A percentile compares a stretch with the other conserved stretches of the same genome.
Evolutionary conservation across 176 grass and related monocot species (phyloP).

Genomic region (Raddia distichophylla): DNA sequence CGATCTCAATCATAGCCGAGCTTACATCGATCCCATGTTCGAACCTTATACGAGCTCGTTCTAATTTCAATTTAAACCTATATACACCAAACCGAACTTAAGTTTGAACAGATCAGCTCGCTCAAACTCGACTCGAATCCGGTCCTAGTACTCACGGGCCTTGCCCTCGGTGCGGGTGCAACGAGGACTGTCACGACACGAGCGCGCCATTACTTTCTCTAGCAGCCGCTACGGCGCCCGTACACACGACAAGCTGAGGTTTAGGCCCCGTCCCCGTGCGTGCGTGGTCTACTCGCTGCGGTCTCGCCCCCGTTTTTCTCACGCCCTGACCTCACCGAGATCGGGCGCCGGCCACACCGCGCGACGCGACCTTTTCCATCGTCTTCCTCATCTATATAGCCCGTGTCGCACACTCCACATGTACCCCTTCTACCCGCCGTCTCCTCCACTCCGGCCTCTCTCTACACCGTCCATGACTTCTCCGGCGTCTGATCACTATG

Average conservation of each 20-base stretch:
- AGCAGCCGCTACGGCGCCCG: background rate
- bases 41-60: too few species aligned
- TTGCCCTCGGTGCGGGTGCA: background rate
- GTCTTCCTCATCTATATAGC: background rate
- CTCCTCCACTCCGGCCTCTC: background rate
- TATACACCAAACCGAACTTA: too few species aligned
- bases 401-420: background rate
- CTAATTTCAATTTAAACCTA: too few species aligned
- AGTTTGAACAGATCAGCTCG: too few species aligned
- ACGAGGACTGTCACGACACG: background rate
- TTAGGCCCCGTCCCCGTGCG: background rate
- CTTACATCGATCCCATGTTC: too few species aligned
- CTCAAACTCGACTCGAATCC: too few species aligned
- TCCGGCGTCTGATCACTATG: background rate
- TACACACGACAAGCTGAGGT: background rate
- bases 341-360: background rate
- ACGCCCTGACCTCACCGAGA: constrained; percentile 27
- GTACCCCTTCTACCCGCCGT: background rate
- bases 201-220: background rate
- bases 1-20: too few species aligned
- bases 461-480: background rate
- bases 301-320: constrained; percentile 12
- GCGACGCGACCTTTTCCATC: background rate
- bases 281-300: background rate
- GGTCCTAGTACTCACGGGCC: background rate